Base-by-base conservation (phyloP, 2,329 filamentous ascomycete species). In the Malbranchea zuffiana region DNA sequence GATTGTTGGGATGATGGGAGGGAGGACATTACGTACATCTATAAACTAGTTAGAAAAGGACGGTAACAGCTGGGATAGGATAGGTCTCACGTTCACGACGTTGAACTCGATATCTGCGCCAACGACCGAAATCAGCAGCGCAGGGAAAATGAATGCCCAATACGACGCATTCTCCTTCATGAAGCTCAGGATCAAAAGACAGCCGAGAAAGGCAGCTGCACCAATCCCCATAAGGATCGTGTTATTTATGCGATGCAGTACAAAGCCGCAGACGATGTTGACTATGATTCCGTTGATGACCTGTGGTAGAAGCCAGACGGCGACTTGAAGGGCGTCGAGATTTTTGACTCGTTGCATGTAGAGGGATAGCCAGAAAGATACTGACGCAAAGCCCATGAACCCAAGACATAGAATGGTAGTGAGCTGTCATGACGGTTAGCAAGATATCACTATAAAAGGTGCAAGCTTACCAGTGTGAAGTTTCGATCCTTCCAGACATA, bases 11-110 rank as follows among this genome's bases (percentile, higher is more conserved):
- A 62, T 1, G 62, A 54, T 0, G 75, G 74, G 35, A 82, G 68
- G 0, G 72, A 73, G 3, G 73, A 75, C 65, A 80, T 73, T 37
- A 82, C 76, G 45, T 81, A 82, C 69, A 82, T 78, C 67, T 77
- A 30, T 26, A 4, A 10, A 18, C 11, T 2, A 17, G 13, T 10
- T 3, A n/a, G 17, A 7, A 15, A 15, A 3, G 20, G 7, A 8
- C 6, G 13, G 6, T 13, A 6, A 12, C 3, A 8, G 5, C 13
- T 15, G 12, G 3, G 17, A n/a, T n/a, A 37, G 17, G n/a, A n/a
- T n/a, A 12, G 24, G 11, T 18, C 34, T 37, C 13, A 39, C 31
- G 28, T 39, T 39, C n/a, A 34, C 31, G 12, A 39, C 37, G 26
- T 39, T 39, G 15, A 39, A 39, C 11, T 33, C 25, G 29, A 34